Base-by-base conservation (phyloP, 805 yeast species). In the Yamadazyma kitorensis region DNA sequence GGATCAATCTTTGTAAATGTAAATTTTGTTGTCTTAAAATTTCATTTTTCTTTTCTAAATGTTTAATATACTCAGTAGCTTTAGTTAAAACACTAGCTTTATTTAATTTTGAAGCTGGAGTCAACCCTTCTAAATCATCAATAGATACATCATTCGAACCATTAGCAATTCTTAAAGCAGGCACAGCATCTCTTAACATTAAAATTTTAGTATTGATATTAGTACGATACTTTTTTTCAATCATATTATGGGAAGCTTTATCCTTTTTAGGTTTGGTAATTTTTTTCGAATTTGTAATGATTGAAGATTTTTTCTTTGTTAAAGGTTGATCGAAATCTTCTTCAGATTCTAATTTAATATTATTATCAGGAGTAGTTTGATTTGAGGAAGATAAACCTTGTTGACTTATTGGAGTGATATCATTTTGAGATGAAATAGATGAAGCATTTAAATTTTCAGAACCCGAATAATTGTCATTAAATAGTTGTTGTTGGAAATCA, bases 191-290 rank as follows among this genome's bases (percentile, higher is more conserved):
- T 51, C 87, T 67, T 20, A 85, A 69, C 27, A 80, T 82, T 21
- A 74, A 45, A 29, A 85, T 83, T 54, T 80, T 82, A 34, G 81
- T 68, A 49, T 83, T 85, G 45, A 85, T 82, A 50, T 85, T 84
- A 14, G 85, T 80, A 46, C 94, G 60, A 57, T 86, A 86, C 51
- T 82, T 80, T 59, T 84, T 84, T 53, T 86, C 94, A 45, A 85
- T 80, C 68, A 82, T 77, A 51, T 84, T 85, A 59, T 85, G 94
- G 6, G 86, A 73, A 1, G 80, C 68, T 57, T 81, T 73, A 36
- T 72, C 75, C 54, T 77, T 78, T 41, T 61, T 68, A 4, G 77
- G 74, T 45, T 75, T 77, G 4, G 62, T 33, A 13, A 65, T 54
- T 39, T n/a, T 23, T 21, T 26, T 27, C 19, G 23, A 26, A 20